Evolutionary conservation across 2,329 filamentous ascomycete species (phyloP).

Genomic region (Fusarium beomiforme): DNA sequence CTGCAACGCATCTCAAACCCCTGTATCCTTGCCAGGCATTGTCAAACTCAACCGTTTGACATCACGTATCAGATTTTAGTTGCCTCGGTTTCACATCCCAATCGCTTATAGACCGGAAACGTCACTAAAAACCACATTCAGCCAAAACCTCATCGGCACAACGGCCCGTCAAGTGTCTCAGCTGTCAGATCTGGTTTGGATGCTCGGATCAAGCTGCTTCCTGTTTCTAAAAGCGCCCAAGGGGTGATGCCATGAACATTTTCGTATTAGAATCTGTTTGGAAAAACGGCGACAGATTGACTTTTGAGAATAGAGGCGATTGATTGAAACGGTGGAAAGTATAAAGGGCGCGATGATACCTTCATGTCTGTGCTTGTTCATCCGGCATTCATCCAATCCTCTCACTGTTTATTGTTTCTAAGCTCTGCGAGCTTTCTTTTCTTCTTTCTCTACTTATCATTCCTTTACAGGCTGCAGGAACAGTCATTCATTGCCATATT

Average conservation of each 20-base stretch:
- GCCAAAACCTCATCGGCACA: neutral
- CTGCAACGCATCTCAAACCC: neutral
- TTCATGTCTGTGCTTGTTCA: neutral
- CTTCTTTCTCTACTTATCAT: neutral
- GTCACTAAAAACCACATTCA: neutral
- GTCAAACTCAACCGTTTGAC: neutral
- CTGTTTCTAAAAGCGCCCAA: neutral
- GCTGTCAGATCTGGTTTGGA: neutral
- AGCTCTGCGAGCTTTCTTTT: neutral
- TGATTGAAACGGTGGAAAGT: neutral
- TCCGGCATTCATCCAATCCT: neutral
- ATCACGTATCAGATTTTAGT: neutral
- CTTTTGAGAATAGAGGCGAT: neutral
- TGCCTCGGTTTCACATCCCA: neutral
- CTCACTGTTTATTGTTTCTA: neutral
- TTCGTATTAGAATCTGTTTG: neutral
- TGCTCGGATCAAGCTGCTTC: neutral
- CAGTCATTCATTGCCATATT: neutral
- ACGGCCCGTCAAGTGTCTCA: neutral
- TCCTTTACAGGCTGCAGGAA: neutral
- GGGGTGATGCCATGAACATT: neutral
- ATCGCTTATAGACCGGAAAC: neutral
- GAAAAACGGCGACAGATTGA: neutral
- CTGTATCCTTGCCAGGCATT: neutral
- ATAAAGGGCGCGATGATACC: neutral